Conservation (phyloP, 352 stramenopile species). For the Aphanomyces euteiches region DNA sequence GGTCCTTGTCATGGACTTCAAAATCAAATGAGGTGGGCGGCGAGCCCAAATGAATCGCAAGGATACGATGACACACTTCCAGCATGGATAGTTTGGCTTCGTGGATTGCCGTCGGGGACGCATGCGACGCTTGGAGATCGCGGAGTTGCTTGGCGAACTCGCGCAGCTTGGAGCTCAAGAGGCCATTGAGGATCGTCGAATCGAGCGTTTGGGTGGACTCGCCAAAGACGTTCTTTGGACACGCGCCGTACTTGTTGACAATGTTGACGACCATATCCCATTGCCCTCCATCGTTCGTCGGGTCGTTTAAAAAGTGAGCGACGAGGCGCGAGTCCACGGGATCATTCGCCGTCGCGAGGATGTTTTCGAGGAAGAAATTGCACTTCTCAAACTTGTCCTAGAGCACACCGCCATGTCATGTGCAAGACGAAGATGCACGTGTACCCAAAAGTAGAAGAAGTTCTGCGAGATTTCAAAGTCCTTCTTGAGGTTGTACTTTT, state of each 20-base stretch:
- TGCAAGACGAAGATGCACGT: not conserved
- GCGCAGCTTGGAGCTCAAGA: constrained; percentile 31
- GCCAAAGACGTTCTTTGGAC: constrained; percentile 34
- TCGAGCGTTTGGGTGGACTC: constrained; percentile 19
- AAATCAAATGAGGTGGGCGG: constrained; percentile 33
- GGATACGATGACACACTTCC: constrained; percentile 29
- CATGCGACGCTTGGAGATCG: constrained; percentile 7
- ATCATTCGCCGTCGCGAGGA: constrained; percentile 31
- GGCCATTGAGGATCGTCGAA: constrained; percentile 25
- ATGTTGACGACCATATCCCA: constrained; percentile 36
- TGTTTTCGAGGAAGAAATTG: constrained; percentile 39
- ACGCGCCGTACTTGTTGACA: constrained; percentile 35
- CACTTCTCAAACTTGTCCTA: constrained; percentile 38
- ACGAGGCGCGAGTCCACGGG: constrained; percentile 31
- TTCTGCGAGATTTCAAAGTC: constrained; percentile 37
- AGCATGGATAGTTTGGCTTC: constrained; percentile 30
- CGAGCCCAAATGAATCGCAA: constrained; percentile 31
- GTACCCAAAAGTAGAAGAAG: constrained; percentile 37
- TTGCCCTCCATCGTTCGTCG: constrained; percentile 34
- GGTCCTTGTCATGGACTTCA: constrained; percentile 25
- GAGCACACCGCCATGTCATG: not conserved
- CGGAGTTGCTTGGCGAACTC: constrained; percentile 32
- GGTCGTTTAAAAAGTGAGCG: constrained; percentile 33
- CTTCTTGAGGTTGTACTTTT: constrained; percentile 31
- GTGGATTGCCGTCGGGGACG: not conserved